A percentile compares a stretch with the other conserved stretches of the same genome.
Evolutionary conservation across 441 rosid genomes (phyloP).

Genomic region (Gossypium davidsonii): DNA sequence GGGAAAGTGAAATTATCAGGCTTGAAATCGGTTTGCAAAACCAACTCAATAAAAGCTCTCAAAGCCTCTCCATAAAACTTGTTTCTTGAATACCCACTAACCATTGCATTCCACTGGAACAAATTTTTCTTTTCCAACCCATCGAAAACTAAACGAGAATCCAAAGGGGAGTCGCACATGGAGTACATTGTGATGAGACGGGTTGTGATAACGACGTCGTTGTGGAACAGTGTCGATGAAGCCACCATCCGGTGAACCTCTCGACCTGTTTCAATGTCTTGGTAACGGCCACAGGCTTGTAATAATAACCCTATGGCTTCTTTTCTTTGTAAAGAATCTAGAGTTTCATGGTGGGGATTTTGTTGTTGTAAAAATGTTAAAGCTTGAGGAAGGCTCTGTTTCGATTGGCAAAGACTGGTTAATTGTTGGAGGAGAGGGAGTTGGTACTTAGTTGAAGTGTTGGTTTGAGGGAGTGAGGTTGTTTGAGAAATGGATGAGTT

Average conservation of each 20-base stretch:
- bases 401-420: constrained; percentile 33
- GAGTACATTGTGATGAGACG: constrained; percentile 58
- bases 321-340: constrained; percentile 21
- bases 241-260: constrained; percentile 40
- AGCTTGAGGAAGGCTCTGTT: constrained; percentile 34
- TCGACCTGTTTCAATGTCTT: constrained; percentile 42
- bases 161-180: constrained; percentile 40
- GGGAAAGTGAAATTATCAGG: constrained; percentile 72
- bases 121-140: constrained; percentile 38
- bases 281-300: constrained; percentile 45
- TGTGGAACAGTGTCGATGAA: constrained; percentile 27
- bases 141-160: constrained; percentile 47
- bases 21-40: constrained; percentile 24
- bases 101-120: constrained; percentile 63
- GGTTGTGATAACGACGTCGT: constrained; percentile 44
- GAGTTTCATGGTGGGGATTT: constrained; percentile 15
- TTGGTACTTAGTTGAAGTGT: constrained; percentile 6
- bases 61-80: constrained; percentile 39
- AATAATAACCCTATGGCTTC: constrained; percentile 47
- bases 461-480: neutral
- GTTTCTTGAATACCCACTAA: constrained; percentile 55
- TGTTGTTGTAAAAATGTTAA: constrained; percentile 23
- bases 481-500: constrained; percentile 20
- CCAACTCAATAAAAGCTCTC: constrained; percentile 40
- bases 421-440: constrained; percentile 29